Base-by-base conservation (phyloP, 306 rosid genomes). In the Hippophae rhamnoides region DNA sequence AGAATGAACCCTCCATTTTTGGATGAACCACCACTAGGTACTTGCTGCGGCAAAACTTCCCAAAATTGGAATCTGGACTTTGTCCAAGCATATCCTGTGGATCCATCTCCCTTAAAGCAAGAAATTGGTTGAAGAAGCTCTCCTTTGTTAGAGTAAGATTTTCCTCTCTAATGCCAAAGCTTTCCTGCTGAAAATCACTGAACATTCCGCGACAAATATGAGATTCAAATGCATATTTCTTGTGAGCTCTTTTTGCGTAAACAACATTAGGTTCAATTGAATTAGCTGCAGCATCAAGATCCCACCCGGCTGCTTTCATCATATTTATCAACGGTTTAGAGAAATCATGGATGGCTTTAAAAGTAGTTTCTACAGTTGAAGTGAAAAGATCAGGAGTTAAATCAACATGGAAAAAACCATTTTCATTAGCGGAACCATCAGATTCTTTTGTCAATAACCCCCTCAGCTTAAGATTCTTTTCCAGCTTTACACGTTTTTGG, bases 221-320 rank as follows among this genome's bases (percentile, higher is more conserved):
- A 59, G 97, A 86, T 80, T 93, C 99, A 52, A 93, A 93, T 13
- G 99, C 99, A 67, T 88, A 93, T 76, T 93, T 93, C 82, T 93
- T 93, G 82, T 93, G 99, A 74, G 99, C 89, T 78, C 99, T 84
- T 79, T 84, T 93, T 3, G 94, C 93, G 63, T 93, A 93, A 61
- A 77, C 79, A 45, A 88, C 89, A 52, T 76, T 62, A 3, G 90
- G 86, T 69, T 88, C 99, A 0, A 93, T 86, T 10, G 99, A 88
- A 79, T 77, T 79, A 45, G 99, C 97, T 23, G 99, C 99, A 55
- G 99, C 84, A 73, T 93, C 99, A 41, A 93, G 99, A 82, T 93
- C 97, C 99, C 99, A 93, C 51, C 94, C 97, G 64, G 99, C 97
- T 8, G 96, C 99, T 81, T 93, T 93, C 99, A 93, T 86, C 99